Base-by-base conservation (phyloP, 371 early-diverging fungal genomes). In the Parasitella parasitica region DNA sequence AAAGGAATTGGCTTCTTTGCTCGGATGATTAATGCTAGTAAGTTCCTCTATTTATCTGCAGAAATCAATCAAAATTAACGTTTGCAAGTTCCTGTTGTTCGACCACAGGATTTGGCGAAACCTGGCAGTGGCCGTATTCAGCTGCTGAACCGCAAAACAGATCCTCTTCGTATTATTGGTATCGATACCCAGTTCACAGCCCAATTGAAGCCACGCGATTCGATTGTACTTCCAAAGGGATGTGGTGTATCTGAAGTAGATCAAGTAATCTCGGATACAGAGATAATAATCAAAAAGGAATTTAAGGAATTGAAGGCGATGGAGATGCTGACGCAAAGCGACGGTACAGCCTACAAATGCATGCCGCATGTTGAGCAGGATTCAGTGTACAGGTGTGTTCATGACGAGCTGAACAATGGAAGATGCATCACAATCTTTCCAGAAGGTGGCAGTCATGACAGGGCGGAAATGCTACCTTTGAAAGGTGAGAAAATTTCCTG, bases 361-460 rank as follows among this genome's bases (percentile, higher is more conserved):
- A 70, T 83, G n/a, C 97, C 97, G 16, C 90, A 90, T 60, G 77
- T 97, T 51, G 93, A 97, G 63, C 96, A 97, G 72, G 66, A 75
- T 52, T 76, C 81, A 12, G 91, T 97, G 72, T 97, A 94, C 73
- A 70, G 75, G 24, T 73, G 82, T 7, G 97, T 97, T 11, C 86
- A 88, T 63, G 82, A 87, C 7, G 85, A 89, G 12, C 74, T 97
- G 37, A 79, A 86, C 56, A 70, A 73, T 16, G 91, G 91, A 39
- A 86, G 85, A 16, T 91, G 93, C 64, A 86, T 97, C 12, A 96
- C 96, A 6, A 97, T 97, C 61, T 97, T 97, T 72, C 97, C 97
- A 1, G 97, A 97, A 69, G 97, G 97, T 49, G 97, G 97, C 6
- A 89, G 89, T 62, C 97, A 97, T 72, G 97, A 97, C 70, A 91